Evolutionary conservation across 257 asterid species (phyloP).

Genomic region (Handroanthus guayacan): DNA sequence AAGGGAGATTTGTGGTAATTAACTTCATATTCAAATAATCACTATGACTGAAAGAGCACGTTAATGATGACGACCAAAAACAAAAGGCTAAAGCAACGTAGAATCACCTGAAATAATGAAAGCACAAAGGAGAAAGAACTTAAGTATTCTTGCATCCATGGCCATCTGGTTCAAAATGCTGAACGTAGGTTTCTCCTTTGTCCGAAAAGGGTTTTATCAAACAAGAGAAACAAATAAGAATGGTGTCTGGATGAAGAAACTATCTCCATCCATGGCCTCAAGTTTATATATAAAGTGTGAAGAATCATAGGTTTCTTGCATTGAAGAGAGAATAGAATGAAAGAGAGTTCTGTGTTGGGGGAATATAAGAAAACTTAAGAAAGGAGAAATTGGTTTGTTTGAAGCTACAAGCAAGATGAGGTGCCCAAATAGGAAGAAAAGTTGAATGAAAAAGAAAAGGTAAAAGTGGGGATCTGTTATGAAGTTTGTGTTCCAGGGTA

Average conservation of each 20-base stretch:
- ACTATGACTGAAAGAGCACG: no score
- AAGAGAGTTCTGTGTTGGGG: constrained; percentile 57
- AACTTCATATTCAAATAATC: no score
- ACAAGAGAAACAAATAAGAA: constrained; percentile 15
- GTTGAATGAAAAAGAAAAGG: constrained; percentile 52
- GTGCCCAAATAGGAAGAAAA: constrained; percentile 56
- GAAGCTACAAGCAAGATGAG: constrained; percentile 72
- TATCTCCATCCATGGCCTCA: constrained; percentile 32
- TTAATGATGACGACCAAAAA: no score
- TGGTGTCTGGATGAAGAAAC: constrained; percentile 50
- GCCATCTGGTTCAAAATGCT: neutral
- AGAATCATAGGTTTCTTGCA: constrained; percentile 96
- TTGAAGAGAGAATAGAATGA: constrained; percentile 51
- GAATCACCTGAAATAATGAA: constrained; percentile 64
- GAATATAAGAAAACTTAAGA: constrained; percentile 86
- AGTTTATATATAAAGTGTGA: constrained; percentile 55
- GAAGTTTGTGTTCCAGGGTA: constrained; percentile 16
- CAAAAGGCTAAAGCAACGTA: no score
- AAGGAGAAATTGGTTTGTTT: constrained; percentile 72
- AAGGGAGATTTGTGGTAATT: no score
- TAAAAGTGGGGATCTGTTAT: constrained; percentile 40
- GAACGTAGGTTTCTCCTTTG: constrained; percentile 1
- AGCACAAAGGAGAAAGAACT: constrained; percentile 53
- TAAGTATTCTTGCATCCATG: constrained; percentile 48
- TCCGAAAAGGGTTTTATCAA: neutral